Evolutionary conservation across 148 eudicot genomes (phyloP), one percentile per base, ranked within the genome.

Genomic region (Cornus controversa): DNA sequence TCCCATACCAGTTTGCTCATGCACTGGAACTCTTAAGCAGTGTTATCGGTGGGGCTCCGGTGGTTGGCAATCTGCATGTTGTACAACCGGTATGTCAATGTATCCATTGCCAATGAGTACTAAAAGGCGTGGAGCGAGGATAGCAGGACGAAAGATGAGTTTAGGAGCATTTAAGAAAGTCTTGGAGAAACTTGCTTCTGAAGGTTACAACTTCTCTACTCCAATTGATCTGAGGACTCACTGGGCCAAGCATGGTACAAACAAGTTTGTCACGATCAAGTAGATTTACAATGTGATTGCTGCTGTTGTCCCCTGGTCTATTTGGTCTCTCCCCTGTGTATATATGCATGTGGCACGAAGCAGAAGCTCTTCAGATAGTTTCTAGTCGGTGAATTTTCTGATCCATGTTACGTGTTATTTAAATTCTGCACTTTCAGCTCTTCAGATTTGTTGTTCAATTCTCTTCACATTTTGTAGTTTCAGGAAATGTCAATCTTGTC

Each of bases 1-100:
- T 5, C 84, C 84, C 2, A 72, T 73, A 25, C 84, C 84, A 14
- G 77, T 81, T 36, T 81, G 84, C 64, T 54, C 80, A 6, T 81
- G 84, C 66, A 81, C 84, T 25, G 84, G 84, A 6, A 54, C 75
- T 50, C 78, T 77, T 34, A 73, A 73, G 50, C 80, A 77, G 69
- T 81, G 84, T 60, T 81, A 81, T 18, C 66, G 78, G 27, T 81
- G 80, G 80, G 84, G 84, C 23, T 77, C 64, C 29, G 84, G 84
- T 28, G 84, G 84, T 18, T 81, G 84, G 84, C 84, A 81, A 36
- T 81, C 84, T 18, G 77, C 84, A 4, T 81, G 84, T 73, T 81
- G 84, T 66, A 81, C 80, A 57, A 72, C 79, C 9, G 69, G 65
- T 29, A 72, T 81, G 71, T 77, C 80, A 0, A 53, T 77, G 57